A percentile compares a stretch with the other conserved stretches of the same genome.
Conservation (phyloP, 2,329 filamentous ascomycete genomes). For the Fragosphaeria purpurea region DNA sequence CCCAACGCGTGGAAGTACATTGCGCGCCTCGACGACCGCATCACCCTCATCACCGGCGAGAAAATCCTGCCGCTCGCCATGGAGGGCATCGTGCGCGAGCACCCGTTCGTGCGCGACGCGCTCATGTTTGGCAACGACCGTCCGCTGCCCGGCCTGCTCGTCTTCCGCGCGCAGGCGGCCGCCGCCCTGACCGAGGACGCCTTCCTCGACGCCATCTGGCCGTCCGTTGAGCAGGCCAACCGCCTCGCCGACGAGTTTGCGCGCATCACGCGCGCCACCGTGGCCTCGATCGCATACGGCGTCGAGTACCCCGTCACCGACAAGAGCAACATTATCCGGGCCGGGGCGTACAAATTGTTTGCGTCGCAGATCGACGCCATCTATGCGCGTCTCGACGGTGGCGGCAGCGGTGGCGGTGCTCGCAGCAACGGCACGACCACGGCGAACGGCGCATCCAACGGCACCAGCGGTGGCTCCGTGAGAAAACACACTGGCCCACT, state of each 20-base stretch:
- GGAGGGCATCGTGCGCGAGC: constrained; percentile 24
- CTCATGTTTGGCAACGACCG: constrained; percentile 25
- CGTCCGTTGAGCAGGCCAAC: constrained; percentile 28
- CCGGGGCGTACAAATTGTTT: constrained; percentile 27
- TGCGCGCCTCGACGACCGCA: constrained; percentile 26
- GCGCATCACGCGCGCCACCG: constrained; percentile 31
- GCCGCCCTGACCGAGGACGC: constrained; percentile 20
- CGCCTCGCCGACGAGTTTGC: constrained; percentile 30
- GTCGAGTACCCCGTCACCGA: constrained; percentile 31
- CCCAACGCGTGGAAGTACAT: constrained; percentile 28
- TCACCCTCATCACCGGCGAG: constrained; percentile 29
- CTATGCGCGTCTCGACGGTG: constrained; percentile 16
- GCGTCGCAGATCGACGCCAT: constrained; percentile 22
- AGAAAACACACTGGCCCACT: constrained; percentile 5
- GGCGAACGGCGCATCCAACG: neutral
- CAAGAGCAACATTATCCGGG: constrained; percentile 36
- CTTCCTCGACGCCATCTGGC: constrained; percentile 27
- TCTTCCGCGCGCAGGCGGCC: constrained; percentile 20
- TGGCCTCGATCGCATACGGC: constrained; percentile 22
- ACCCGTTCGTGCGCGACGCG: constrained; percentile 22
- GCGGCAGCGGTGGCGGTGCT: neutral
- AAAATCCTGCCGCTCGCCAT: constrained; percentile 27
- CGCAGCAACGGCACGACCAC: too few species aligned
- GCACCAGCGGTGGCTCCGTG: neutral
- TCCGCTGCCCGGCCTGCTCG: constrained; percentile 21